Evolutionary conservation across 371 early-diverging fungal species (phyloP).

Genomic region (Dipsacomyces acuminosporus): DNA sequence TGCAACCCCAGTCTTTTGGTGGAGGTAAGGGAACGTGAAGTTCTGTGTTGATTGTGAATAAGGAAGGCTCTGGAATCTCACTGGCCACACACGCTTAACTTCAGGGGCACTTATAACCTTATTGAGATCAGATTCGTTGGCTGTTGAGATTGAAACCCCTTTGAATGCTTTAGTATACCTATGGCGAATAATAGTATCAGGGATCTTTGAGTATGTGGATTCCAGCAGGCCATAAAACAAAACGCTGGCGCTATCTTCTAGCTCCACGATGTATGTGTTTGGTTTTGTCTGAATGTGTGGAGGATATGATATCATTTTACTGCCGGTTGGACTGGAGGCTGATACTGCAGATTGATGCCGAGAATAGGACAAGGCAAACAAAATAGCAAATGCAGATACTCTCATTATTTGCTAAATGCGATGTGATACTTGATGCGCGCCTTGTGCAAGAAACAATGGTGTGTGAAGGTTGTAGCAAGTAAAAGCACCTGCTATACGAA

Average conservation of each 20-base stretch:
- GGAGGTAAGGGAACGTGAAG: slow-evolving; percentile 23
- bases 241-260: slow-evolving; percentile 11
- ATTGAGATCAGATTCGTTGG: not conserved
- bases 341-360: no score
- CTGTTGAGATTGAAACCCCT: slow-evolving; percentile 21
- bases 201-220: slow-evolving; percentile 13
- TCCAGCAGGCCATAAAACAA: slow-evolving; percentile 3
- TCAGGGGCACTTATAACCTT: slow-evolving; percentile 19
- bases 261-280: slow-evolving; percentile 31
- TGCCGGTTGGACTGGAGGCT: no score
- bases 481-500: no score
- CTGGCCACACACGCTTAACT: slow-evolving; percentile 40
- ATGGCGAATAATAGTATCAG: slow-evolving; percentile 5
- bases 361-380: no score
- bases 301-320: slow-evolving; percentile 18
- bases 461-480: no score
- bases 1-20: slow-evolving; percentile 57
- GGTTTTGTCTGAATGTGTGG: slow-evolving; percentile 18
- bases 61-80: slow-evolving; percentile 9
- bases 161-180: slow-evolving; percentile 20
- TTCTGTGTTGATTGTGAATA: not conserved
- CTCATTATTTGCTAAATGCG: no score
- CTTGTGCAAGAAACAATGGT: no score
- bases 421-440: no score
- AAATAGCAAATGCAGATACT: no score